phyloP scores from a whole-genome alignment of 495 filamentous ascomycete genomes.

The Cladorrhinum samala region DNA sequence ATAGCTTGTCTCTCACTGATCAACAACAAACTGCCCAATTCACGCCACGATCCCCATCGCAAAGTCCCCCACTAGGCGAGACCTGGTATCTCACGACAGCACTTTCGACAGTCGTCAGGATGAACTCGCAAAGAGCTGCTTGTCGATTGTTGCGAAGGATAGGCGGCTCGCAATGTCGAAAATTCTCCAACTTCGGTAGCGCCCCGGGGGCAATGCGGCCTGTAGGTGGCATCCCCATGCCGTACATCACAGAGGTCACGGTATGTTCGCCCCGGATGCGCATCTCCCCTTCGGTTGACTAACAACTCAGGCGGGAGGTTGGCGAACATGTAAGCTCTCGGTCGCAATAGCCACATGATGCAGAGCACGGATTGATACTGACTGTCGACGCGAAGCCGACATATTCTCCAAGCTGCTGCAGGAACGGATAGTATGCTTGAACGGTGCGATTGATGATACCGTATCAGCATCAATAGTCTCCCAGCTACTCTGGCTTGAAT shows the following conservation, averaged over 20 bases:
- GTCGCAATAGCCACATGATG: not conserved
- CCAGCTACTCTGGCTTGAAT: constrained; percentile 96
- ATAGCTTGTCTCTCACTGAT: too few relatives aligned
- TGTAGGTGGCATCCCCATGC: constrained; percentile 57
- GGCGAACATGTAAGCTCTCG: constrained; percentile 72
- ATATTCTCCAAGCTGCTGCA: constrained; percentile 78
- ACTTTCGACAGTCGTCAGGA: constrained; percentile 6
- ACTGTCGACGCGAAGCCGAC: constrained; percentile 52
- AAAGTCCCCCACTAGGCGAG: too few relatives aligned
- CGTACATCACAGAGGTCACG: constrained; percentile 72
- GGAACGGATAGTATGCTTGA: constrained; percentile 95
- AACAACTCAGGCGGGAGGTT: constrained; percentile 70
- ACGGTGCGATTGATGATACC: constrained; percentile 82
- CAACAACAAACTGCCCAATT: too few relatives aligned
- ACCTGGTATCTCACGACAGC: not conserved
- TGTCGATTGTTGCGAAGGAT: constrained; percentile 26
- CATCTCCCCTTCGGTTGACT: constrained; percentile 25
- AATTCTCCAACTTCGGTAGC: constrained; percentile 33
- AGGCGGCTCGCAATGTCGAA: constrained; percentile 25
- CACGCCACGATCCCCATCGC: too few relatives aligned
- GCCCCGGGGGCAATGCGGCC: constrained; percentile 30
- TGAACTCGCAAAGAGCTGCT: constrained; percentile 31
- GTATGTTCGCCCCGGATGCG: constrained; percentile 46
- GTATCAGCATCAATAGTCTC: constrained; percentile 88
- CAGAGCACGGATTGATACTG: not conserved